Conservation (phyloP, 2,329 filamentous ascomycete species). For the Colletotrichum tropicicola region DNA sequence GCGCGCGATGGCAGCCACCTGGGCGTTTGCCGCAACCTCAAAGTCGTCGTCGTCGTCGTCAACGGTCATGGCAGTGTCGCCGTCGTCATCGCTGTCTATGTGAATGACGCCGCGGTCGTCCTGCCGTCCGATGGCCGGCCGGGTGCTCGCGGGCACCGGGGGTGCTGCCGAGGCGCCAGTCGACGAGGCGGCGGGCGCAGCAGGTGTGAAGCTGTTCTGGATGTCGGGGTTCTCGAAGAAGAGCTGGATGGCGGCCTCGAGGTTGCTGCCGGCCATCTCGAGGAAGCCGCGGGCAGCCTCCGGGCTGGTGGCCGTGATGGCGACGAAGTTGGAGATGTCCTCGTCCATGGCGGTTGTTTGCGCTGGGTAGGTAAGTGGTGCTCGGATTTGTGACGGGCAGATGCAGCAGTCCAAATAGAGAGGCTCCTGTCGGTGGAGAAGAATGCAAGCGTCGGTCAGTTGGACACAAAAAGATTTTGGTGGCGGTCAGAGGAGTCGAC, state of each 20-base stretch:
- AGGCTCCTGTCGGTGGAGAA: background rate
- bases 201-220: conserved; percentile 55
- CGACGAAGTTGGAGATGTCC: conserved; percentile 79
- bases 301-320: conserved; percentile 80
- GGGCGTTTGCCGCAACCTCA: conserved; percentile 38
- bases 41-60: conserved; percentile 50
- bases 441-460: too few relatives aligned
- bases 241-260: conserved; percentile 86
- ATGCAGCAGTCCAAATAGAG: background rate
- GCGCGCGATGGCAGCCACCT: conserved; percentile 50
- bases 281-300: conserved; percentile 85
- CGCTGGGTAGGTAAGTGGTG: background rate
- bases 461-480: background rate
- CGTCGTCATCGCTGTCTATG: conserved; percentile 81
- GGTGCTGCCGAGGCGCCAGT: conserved; percentile 34
- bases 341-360: conserved; percentile 67
- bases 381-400: background rate
- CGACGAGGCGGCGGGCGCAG: conserved; percentile 44
- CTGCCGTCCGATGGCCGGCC: conserved; percentile 50
- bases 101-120: conserved; percentile 72
- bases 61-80: conserved; percentile 51
- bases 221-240: conserved; percentile 90
- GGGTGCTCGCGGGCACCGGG: conserved; percentile 37
- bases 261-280: conserved; percentile 82
- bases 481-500: conserved; percentile 13